Evolutionary conservation across 2,329 filamentous ascomycete species (phyloP).

Genomic region (Beauveria scarabaeidicola): DNA sequence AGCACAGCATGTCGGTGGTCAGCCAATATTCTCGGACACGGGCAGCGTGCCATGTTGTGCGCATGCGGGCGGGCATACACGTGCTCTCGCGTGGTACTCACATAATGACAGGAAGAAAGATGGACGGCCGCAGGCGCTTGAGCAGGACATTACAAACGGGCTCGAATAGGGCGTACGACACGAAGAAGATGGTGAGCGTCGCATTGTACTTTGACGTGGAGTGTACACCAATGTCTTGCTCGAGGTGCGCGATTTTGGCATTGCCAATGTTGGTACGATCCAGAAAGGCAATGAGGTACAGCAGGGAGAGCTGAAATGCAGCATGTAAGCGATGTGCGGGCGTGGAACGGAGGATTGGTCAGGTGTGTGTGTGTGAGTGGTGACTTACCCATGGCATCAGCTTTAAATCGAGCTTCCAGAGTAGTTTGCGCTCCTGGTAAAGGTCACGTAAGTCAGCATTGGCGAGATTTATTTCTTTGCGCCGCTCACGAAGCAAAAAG

Average conservation of each 20-base stretch:
- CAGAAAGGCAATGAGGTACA: constrained; percentile 68
- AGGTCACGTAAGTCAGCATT: neutral
- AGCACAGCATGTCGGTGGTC: neutral
- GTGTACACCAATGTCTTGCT: constrained; percentile 49
- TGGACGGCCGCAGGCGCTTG: constrained; percentile 64
- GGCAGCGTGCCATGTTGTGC: neutral
- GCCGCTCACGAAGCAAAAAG: neutral
- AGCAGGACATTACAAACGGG: constrained; percentile 71
- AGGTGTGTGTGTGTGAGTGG: neutral
- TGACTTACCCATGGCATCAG: constrained; percentile 49
- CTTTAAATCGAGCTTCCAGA: constrained; percentile 53
- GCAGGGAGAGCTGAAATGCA: constrained; percentile 46
- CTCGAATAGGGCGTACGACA: constrained; percentile 76
- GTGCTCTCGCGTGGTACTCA: constrained; percentile 28
- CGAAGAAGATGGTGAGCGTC: constrained; percentile 74
- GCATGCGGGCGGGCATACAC: neutral
- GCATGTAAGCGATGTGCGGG: neutral
- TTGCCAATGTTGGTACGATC: constrained; percentile 71
- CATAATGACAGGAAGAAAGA: constrained; percentile 81
- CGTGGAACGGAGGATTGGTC: neutral
- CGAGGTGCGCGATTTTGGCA: constrained; percentile 51
- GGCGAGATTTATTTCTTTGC: neutral
- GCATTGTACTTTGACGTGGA: constrained; percentile 60
- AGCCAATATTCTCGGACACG: neutral
- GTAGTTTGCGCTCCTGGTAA: constrained; percentile 49